Base-by-base conservation (phyloP, 768 basidiomycete genomes). In the Cystofilobasidium bisporidii region DNA sequence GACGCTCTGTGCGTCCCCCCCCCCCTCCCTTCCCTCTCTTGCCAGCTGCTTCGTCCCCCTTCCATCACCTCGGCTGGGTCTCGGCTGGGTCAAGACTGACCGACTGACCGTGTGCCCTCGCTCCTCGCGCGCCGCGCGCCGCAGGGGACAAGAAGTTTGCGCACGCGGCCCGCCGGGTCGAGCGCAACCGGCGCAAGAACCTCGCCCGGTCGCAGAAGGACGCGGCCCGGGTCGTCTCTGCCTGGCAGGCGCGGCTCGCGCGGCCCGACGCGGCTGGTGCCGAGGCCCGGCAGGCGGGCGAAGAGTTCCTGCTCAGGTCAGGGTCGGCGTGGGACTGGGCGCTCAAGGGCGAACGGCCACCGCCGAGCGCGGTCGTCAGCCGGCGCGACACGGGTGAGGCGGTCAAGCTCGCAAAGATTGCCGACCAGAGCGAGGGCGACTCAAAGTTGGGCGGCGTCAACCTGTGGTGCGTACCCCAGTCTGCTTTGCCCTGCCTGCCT, bases 351-450 rank as follows among this genome's bases (percentile, higher is more conserved):
- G 92, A 96, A 77, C 80, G 81, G 24, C 94, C 94, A 3, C 94
- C 94, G 5, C 88, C 93, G 3, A 89, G 87, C 72, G 92, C 91
- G 63, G 90, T 97, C 71, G 88, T 89, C 38, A 85, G 88, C n/a
- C 80, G 92, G 65, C 78, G 91, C 63, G 93, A 98, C 73, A 93
- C 90, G 77, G 65, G 69, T 33, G 75, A 78, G 71, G 75, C 77
- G 3, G 74, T 76, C 9, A 68, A 72, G 48, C 72, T 78, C 5
- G 77, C 77, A 2, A 64, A 71, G 36, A 75, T 76, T 71, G 77
- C 76, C 0, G 77, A 78, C 64, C 69, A 75, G n/a, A 71, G 75
- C 56, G 72, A 72, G 56, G 73, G 73, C 59, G 70, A 71, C 3
- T 22, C 65, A 0, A 70, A 71, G 28, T 58, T 77, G 11, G 72